These are phyloP conservation scores for Claviceps pusilla DNA, from an alignment of 2,329 filamentous ascomycete genomes.

Conservation along the genomic window DNA sequence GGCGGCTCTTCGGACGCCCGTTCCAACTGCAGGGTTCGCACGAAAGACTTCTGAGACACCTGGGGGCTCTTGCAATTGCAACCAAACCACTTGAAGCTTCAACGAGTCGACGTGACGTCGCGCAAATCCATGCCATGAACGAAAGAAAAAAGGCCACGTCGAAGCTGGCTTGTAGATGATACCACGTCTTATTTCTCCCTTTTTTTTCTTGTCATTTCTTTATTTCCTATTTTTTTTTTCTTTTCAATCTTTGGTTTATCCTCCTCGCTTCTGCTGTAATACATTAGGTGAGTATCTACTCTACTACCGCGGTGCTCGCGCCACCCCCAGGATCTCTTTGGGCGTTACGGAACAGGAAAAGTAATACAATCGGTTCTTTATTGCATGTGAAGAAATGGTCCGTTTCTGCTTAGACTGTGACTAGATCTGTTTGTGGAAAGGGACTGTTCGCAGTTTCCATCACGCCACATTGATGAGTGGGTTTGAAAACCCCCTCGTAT, in stretches of 20 bases:
- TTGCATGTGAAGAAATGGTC: too few relatives aligned
- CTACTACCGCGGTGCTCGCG: neutral
- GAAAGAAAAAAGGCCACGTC: neutral
- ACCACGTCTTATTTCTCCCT: neutral
- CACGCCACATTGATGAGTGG: too few relatives aligned
- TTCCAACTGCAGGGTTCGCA: neutral
- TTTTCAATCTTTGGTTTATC: neutral
- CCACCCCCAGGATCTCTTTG: neutral
- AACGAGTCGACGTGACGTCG: constrained; percentile 8
- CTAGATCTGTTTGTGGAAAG: too few relatives aligned
- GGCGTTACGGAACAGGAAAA: constrained; percentile 4
- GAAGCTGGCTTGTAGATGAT: neutral
- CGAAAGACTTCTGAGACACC: constrained; percentile 17
- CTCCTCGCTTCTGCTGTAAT: neutral
- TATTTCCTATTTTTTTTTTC: neutral
- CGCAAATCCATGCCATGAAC: constrained; percentile 1
- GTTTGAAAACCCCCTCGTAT: too few relatives aligned
- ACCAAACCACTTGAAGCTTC: constrained; percentile 8
- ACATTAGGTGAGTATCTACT: constrained; percentile 5
- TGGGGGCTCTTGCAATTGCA: constrained; percentile 17
- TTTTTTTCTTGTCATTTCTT: constrained; percentile 8
- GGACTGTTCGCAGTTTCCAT: too few relatives aligned
- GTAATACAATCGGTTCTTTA: neutral
- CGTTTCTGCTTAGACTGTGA: too few relatives aligned
- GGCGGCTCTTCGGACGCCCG: neutral